Percentiles rank a stretch among this genome's conserved stretches.
These are phyloP conservation scores for Aquilaria yunnanensis DNA, from an alignment of 345 rosid species.

Conservation along the genomic window DNA sequence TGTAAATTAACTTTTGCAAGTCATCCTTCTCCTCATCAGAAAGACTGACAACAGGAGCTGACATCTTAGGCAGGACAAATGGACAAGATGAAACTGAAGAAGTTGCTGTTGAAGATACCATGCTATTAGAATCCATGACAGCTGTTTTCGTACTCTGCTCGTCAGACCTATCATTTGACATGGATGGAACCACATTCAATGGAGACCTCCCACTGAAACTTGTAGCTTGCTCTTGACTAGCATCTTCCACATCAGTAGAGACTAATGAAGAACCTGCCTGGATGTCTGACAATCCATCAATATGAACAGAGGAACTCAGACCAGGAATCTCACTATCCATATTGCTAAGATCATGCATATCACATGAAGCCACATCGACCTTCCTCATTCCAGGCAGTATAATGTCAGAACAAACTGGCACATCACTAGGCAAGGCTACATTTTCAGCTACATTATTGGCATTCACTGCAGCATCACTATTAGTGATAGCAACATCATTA, in stretches of 20 bases:
- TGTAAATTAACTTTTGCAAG: constrained; percentile 61
- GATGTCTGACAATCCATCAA: constrained; percentile 48
- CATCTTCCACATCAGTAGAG: constrained; percentile 53
- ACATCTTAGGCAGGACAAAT: constrained; percentile 73
- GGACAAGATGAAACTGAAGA: constrained; percentile 42
- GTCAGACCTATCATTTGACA: constrained; percentile 75
- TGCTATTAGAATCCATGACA: constrained; percentile 34
- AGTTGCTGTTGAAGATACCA: constrained; percentile 55
- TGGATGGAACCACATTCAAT: constrained; percentile 46
- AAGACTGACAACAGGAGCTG: constrained; percentile 81
- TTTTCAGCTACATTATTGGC: constrained; percentile 35
- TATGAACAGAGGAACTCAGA: constrained; percentile 53
- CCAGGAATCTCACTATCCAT: constrained; percentile 79
- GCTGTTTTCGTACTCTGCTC: constrained; percentile 73
- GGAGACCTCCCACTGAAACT: constrained; percentile 42
- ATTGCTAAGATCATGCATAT: constrained; percentile 33
- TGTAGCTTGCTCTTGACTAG: constrained; percentile 51
- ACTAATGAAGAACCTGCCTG: constrained; percentile 47
- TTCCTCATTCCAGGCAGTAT: constrained; percentile 34
- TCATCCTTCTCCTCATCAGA: constrained; percentile 74
- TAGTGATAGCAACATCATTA: constrained; percentile 16
- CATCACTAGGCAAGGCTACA: constrained; percentile 32
- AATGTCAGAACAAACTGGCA: constrained; percentile 39
- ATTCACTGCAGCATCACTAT: constrained; percentile 20
- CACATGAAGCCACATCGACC: constrained; percentile 28